These are phyloP conservation scores for Termitomyces sp. DNA, from an alignment of 768 basidiomycete genomes.

Conservation along the genomic window DNA sequence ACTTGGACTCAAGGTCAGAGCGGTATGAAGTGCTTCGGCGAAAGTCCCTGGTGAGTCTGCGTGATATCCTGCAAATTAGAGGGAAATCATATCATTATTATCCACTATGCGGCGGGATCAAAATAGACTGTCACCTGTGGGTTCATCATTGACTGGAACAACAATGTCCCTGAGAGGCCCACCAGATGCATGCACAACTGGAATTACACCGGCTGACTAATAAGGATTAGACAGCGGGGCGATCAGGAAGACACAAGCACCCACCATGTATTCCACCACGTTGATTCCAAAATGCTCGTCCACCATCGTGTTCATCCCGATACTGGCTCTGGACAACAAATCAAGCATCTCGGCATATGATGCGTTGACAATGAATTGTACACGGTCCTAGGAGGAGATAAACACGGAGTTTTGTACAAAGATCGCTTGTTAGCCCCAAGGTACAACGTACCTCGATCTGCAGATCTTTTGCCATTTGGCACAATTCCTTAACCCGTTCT, in stretches of 20 bases:
- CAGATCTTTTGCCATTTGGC: constrained; percentile 52
- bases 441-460: constrained; percentile 51
- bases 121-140: constrained; percentile 44
- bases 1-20: constrained; percentile 47
- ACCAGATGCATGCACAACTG: constrained; percentile 88
- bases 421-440: no score
- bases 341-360: constrained; percentile 64
- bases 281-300: constrained; percentile 99
- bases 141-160: constrained; percentile 65
- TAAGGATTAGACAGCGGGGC: background rate
- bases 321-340: constrained; percentile 69
- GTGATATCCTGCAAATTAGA: constrained; percentile 58
- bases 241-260: constrained; percentile 13
- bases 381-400: constrained; percentile 44
- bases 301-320: constrained; percentile 94
- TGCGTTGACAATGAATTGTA: constrained; percentile 81
- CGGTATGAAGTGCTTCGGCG: constrained; percentile 59
- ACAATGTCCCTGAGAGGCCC: constrained; percentile 92
- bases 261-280: constrained; percentile 94
- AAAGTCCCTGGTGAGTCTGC: constrained; percentile 63
- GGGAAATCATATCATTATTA: background rate
- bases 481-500: constrained; percentile 58
- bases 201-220: constrained; percentile 91
- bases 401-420: background rate
- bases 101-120: background rate